phyloP scores from a whole-genome alignment of 345 rosid genomes.

The Zanthoxylum bungeanum region DNA sequence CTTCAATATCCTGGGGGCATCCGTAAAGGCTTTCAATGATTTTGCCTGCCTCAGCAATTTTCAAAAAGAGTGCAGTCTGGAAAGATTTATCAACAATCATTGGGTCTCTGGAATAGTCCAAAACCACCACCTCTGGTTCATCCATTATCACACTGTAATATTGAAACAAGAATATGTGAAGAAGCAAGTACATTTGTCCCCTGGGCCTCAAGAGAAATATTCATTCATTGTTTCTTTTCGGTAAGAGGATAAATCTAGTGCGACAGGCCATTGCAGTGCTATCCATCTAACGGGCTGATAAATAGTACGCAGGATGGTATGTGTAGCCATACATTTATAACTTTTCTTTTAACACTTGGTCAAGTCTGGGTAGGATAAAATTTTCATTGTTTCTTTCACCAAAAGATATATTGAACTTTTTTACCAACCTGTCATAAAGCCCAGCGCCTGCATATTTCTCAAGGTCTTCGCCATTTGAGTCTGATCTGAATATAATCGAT shows the following conservation, averaged over 20 bases:
- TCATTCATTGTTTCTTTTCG: no score
- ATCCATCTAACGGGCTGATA: no score
- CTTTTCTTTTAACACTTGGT: no score
- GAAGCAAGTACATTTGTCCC: background rate
- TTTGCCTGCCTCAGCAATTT: constrained; percentile 36
- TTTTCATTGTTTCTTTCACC: background rate
- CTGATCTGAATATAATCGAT: constrained; percentile 39
- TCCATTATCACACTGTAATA: constrained; percentile 35
- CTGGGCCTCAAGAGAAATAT: no score
- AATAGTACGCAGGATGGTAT: no score
- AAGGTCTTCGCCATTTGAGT: constrained; percentile 46
- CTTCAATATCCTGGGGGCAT: constrained; percentile 36
- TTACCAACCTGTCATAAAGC: constrained; percentile 40
- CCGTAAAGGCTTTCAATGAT: constrained; percentile 33
- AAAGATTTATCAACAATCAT: constrained; percentile 24
- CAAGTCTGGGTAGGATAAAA: no score
- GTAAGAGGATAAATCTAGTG: no score
- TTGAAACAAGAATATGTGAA: background rate
- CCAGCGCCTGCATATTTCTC: constrained; percentile 49
- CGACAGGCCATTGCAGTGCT: no score
- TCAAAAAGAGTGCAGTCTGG: constrained; percentile 29
- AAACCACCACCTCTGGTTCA: constrained; percentile 24
- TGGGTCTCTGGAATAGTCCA: constrained; percentile 36
- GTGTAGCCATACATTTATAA: no score
- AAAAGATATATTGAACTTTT: background rate